Conservation (phyloP, 2,329 filamentous ascomycete genomes). For the Cladosporium sp. region DNA sequence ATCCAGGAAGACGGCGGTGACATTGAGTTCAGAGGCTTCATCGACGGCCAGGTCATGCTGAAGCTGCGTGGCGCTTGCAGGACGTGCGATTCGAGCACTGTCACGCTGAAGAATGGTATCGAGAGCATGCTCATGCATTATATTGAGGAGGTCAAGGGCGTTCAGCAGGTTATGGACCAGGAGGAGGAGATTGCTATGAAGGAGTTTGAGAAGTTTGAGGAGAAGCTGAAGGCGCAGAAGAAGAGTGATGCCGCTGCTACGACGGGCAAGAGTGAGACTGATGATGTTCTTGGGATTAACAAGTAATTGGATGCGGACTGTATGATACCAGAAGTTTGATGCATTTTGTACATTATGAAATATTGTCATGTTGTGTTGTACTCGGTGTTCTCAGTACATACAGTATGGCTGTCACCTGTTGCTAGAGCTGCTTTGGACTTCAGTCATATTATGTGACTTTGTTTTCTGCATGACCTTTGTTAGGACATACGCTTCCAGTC, state of each 20-base stretch:
- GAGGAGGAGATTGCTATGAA: slow-evolving; percentile 83
- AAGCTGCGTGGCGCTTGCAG: slow-evolving; percentile 90
- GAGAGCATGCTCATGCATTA: slow-evolving; percentile 90
- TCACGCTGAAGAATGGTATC: slow-evolving; percentile 95
- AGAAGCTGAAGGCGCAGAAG: slow-evolving; percentile 65
- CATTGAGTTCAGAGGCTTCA: slow-evolving; percentile 88
- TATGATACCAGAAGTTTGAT: slow-evolving; percentile 5
- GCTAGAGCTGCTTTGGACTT: too few species aligned
- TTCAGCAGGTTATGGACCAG: slow-evolving; percentile 83
- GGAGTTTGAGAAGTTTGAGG: slow-evolving; percentile 93
- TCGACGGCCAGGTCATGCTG: slow-evolving; percentile 60
- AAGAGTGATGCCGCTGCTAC: slow-evolving; percentile 48
- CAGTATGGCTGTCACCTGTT: too few species aligned
- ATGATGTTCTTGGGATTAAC: slow-evolving; percentile 34
- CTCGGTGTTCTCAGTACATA: too few species aligned
- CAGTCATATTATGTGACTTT: too few species aligned
- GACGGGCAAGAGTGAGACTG: slow-evolving; percentile 51
- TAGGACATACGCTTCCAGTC: too few species aligned
- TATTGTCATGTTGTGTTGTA: too few species aligned
- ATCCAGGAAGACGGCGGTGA: slow-evolving; percentile 98
- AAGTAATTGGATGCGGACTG: not conserved
- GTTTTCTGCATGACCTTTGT: too few species aligned
- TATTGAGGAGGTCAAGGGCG: slow-evolving; percentile 93
- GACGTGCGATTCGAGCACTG: slow-evolving; percentile 94
- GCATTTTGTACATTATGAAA: not conserved